Base-by-base conservation (phyloP, 176 grass and related monocot genomes). In the Tillandsia leiboldiana region DNA sequence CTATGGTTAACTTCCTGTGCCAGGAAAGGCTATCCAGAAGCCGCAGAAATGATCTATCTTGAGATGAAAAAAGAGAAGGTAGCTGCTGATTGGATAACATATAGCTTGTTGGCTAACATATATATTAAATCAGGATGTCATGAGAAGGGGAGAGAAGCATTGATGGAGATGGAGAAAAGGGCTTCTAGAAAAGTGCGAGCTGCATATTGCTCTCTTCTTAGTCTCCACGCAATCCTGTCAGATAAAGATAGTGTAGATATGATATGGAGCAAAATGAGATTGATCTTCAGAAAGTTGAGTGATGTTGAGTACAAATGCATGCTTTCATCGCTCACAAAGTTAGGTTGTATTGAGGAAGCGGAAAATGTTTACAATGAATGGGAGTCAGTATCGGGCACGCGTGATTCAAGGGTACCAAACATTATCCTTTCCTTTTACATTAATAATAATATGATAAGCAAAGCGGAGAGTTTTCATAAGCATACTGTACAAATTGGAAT, bases 271-370 rank as follows among this genome's bases (percentile, higher is more conserved):
- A 81, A 87, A 50, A 87, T 87, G 83, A 91, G 74, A 3, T 17
- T 51, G 23, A 84, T 29, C 26, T 96, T 91, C 73, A 84, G 78
- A 26, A 91, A 88, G 33, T 81, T 89, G 65, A 82, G 85, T 2
- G 88, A 96, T 66, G 49, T 61, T 0, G 92, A 96, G 67, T 89
- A 91, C 65, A 96, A 83, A 72, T 89, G 81, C 86, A 96, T 91
- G 74, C 78, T 96, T 5, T 81, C 78, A 64, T 91, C 88, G 1
- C 84, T 96, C 8, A 89, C 81, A 5, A 86, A 90, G 65, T 78
- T 87, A 17, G 75, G 73, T 11, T 83, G 87, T 72, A 89, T 91
- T 26, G 12, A 68, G 18, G 85, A 72, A 70, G 88, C 88, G 3
- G 67, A 79, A 63, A 53, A n/a, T 1, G 2, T 91, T 50, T 91